Evolutionary conservation across 805 yeast species (phyloP), one percentile per base, ranked within the genome.

Genomic region (Candida argentea): DNA sequence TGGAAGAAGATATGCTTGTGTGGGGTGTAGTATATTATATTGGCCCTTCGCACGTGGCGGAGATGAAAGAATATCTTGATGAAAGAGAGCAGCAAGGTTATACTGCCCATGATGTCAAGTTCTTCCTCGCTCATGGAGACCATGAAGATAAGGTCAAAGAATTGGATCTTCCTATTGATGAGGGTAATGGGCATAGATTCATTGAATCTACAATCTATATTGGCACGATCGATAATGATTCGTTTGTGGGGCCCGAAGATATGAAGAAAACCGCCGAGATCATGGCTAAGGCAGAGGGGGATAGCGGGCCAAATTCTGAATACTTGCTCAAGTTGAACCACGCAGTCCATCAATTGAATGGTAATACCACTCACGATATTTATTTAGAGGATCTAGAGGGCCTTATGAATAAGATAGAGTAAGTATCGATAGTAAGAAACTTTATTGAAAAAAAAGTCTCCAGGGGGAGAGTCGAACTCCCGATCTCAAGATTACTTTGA

Each of bases 81-180:
- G 65, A 72, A 9, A 62, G 97, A 31, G 97, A 87, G 42, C 86
- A 85, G 49, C 86, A 85, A 44, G 97, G 96, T 0, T 87, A 87
- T 50, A 62, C 84, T 1, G 59, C 73, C 2, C 84, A 81, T 37
- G 52, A 62, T 14, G 76, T 85, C 3, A 73, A 72, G 4, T 83
- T 85, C 44, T 65, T 67, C 37, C 57, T 81, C 7, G 55, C 61
- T 10, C 36, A 35, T 8, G 25, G 29, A 8, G 41, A 36, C 5
- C 31, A 26, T 5, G 29, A 28, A n/a, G 40, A 32, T 3, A 25
- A 39, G 20, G 14, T 23, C 6, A 19, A 14, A 13, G 9, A 8
- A 10, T 10, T 18, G 7, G 9, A 8, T 18, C 9, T 8, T 7
- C 10, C 20, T 18, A 10, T 18, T 18, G 41, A 41, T n/a, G 46